Base-by-base conservation (phyloP, 1,284 basidiomycete genomes). In the Apiotrichum porosum region DNA sequence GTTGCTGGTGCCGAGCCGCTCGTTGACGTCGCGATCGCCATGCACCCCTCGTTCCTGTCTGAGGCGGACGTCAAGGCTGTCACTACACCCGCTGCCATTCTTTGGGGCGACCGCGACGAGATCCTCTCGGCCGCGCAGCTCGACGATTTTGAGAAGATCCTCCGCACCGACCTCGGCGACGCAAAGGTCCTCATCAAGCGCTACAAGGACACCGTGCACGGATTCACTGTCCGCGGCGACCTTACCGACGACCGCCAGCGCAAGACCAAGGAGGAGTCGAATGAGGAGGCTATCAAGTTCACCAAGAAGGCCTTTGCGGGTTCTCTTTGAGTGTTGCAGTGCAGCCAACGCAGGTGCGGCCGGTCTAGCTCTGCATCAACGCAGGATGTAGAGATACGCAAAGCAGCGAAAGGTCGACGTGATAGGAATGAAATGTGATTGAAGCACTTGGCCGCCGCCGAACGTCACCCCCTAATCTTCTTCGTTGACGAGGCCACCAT, bases 151-250 rank as follows among this genome's bases (percentile, higher is more conserved):
- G 65, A 68, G 39, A 74, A 77, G 55, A 73, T 86, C 41, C 68
- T 87, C 31, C 80, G 76, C 15, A 73, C 70, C 21, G 77, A 77
- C 31, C 73, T 76, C 49, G 83, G 81, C 49, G 73, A 70, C 3
- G 78, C 78, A 12, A 80, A 65, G 49, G 46, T 81, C 2, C 81
- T 83, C 66, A 78, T 78, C 62, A 75, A 80, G 49, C 75, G 55
- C 41, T 83, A 76, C 53, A 74, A 79, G 1, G 80, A 80, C 5
- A 81, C 79, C 49, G 75, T 70, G 0, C 83, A 85, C 61, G 83
- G 83, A 0, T 85, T 84, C 63, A 78, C 82, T 9, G 78, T 74
- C 21, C 61, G 74, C 44, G 68, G 68, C 24, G 81, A 82, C 32
- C 44, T 60, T 24, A 54, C 51, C 40, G 52, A 73, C 39, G 49